A percentile compares a stretch with the other conserved stretches of the same genome.
phyloP scores from a whole-genome alignment of 805 yeast species.

The Suhomyces sp. region DNA sequence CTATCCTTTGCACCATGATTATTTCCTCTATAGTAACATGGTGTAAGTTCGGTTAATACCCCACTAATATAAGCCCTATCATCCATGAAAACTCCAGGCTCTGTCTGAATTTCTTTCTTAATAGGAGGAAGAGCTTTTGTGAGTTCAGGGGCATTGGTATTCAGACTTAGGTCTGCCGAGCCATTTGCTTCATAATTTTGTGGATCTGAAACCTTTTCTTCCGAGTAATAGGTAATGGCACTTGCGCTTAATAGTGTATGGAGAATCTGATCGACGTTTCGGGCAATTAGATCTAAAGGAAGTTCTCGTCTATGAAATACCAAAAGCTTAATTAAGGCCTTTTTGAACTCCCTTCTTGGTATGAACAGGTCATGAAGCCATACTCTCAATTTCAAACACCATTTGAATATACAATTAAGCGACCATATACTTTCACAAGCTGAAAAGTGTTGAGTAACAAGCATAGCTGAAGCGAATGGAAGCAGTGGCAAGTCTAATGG shows the following conservation, averaged over 20 bases:
- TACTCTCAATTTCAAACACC: constrained; percentile 51
- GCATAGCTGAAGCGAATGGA: constrained; percentile 53
- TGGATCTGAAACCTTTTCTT: neutral
- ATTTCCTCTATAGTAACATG: constrained; percentile 42
- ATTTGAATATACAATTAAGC: constrained; percentile 48
- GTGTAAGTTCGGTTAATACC: constrained; percentile 43
- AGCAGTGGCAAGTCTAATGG: constrained; percentile 53
- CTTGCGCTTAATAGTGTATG: constrained; percentile 40
- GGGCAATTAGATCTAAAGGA: constrained; percentile 50
- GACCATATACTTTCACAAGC: constrained; percentile 48
- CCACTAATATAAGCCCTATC: constrained; percentile 31
- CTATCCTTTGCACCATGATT: constrained; percentile 15
- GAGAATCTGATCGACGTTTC: constrained; percentile 50
- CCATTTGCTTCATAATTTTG: neutral
- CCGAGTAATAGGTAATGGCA: constrained; percentile 29
- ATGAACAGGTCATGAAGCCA: constrained; percentile 56
- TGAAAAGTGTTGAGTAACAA: constrained; percentile 49
- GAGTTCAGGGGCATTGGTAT: too few species aligned
- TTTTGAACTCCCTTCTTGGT: constrained; percentile 52
- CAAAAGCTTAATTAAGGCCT: constrained; percentile 49
- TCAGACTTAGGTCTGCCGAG: neutral
- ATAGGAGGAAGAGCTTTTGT: too few species aligned
- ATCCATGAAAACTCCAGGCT: constrained; percentile 14
- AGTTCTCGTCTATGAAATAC: constrained; percentile 51
- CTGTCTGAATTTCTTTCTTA: neutral